Percentiles rank a stretch among this genome's conserved stretches.
These are phyloP conservation scores for Leccinum aurantiacum DNA, from an alignment of 768 basidiomycete genomes.

Conservation along the genomic window DNA sequence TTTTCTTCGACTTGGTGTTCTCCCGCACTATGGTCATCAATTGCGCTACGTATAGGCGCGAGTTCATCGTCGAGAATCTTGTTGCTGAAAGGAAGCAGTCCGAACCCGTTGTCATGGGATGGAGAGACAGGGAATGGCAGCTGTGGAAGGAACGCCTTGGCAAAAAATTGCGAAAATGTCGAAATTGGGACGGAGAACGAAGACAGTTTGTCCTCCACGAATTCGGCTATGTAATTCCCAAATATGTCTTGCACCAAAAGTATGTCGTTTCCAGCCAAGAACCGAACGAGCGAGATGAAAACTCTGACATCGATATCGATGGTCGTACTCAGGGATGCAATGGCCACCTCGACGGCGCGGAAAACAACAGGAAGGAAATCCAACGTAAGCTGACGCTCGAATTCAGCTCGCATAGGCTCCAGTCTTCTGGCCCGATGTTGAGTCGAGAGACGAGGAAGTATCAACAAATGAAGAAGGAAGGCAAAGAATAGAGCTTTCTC, in stretches of 20 bases:
- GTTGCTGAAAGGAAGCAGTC: conserved; percentile 42
- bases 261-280: conserved; percentile 28
- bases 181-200: conserved; percentile 17
- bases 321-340: conserved; percentile 21
- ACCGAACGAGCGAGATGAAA: conserved; percentile 45
- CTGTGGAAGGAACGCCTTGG: conserved; percentile 19
- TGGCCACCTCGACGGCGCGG: conserved; percentile 27
- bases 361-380: conserved; percentile 45
- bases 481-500: conserved; percentile 32
- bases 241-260: conserved; percentile 29
- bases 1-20: conserved; percentile 6
- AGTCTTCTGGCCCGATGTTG: conserved; percentile 40
- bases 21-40: neutral
- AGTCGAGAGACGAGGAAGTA: conserved; percentile 39
- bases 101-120: neutral
- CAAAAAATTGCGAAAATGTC: conserved; percentile 21
- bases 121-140: neutral
- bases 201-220: conserved; percentile 26
- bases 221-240: conserved; percentile 25
- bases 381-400: conserved; percentile 34
- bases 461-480: conserved; percentile 40
- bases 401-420: conserved; percentile 26
- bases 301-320: conserved; percentile 57
- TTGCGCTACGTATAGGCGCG: conserved; percentile 30
- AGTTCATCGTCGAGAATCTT: conserved; percentile 44